Conservation (phyloP, 1,139 yeast genomes). For the Pichia cactophila region DNA sequence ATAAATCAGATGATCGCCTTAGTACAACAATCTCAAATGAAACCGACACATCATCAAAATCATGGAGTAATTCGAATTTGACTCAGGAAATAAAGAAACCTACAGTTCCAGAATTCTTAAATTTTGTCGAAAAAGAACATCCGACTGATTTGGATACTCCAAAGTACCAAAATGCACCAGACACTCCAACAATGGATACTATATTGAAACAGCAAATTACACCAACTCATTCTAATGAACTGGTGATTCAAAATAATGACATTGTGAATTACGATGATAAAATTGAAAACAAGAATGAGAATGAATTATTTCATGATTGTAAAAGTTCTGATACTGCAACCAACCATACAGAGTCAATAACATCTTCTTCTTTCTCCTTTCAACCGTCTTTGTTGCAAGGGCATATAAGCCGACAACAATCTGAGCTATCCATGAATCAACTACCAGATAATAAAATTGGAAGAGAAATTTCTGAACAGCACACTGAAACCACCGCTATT, state of each 20-base stretch:
- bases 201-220: not conserved
- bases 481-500: not conserved
- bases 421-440: not conserved
- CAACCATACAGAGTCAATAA: not conserved
- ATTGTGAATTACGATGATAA: not conserved
- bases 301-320: not conserved
- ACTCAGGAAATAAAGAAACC: not conserved
- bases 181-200: not conserved
- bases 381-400: conserved; percentile 11
- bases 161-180: not conserved
- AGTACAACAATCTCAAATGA: conserved; percentile 9
- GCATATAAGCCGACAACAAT: conserved; percentile 3
- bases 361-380: conserved; percentile 11
- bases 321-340: not conserved
- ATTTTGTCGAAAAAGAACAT: not conserved
- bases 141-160: not conserved
- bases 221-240: not conserved
- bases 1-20: conserved; percentile 3
- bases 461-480: not conserved
- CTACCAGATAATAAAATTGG: not conserved
- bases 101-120: not conserved
- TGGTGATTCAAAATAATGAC: not conserved
- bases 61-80: not conserved
- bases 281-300: not conserved
- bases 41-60: conserved; percentile 4